phyloP scores from a whole-genome alignment of 2,329 filamentous ascomycete genomes.

The Talaromyces sp. region DNA sequence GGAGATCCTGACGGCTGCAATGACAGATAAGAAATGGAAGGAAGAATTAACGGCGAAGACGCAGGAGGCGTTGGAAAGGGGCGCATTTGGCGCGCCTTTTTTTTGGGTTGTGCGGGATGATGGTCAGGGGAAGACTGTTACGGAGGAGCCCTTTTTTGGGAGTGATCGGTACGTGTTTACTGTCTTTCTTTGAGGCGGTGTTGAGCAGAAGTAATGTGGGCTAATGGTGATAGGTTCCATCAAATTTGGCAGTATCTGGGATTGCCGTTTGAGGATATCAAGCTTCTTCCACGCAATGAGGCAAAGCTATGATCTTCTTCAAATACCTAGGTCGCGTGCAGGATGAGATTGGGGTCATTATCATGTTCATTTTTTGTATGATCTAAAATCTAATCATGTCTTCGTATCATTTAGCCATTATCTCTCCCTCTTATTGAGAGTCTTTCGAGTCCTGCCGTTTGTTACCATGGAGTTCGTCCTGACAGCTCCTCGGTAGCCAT shows the following conservation, averaged over 20 bases:
- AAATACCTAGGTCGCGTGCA: background rate
- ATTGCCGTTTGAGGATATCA: slow-evolving; percentile 41
- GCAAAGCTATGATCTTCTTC: slow-evolving; percentile 3
- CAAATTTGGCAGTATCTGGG: slow-evolving; percentile 66
- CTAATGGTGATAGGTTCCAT: slow-evolving; percentile 24
- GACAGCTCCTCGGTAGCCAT: background rate
- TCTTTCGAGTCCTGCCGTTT: background rate
- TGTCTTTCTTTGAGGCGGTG: background rate
- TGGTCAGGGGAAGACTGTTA: slow-evolving; percentile 43
- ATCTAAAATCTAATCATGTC: slow-evolving; percentile 8
- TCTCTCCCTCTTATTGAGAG: background rate
- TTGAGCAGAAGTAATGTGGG: background rate
- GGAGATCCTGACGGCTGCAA: slow-evolving; percentile 53
- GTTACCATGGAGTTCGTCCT: background rate
- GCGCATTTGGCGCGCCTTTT: slow-evolving; percentile 77
- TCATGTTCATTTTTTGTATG: slow-evolving; percentile 1
- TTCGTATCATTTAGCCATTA: background rate
- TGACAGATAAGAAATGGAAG: slow-evolving; percentile 50
- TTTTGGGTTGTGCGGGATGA: slow-evolving; percentile 59
- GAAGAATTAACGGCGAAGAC: slow-evolving; percentile 57
- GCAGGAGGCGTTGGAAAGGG: slow-evolving; percentile 57
- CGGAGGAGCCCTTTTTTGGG: slow-evolving; percentile 63
- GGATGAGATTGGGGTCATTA: background rate
- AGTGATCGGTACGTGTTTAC: slow-evolving; percentile 65
- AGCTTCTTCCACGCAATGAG: slow-evolving; percentile 8